These are phyloP conservation scores for Ajuga chamaepitys DNA, from an alignment of 257 asterid genomes.

Conservation along the genomic window DNA sequence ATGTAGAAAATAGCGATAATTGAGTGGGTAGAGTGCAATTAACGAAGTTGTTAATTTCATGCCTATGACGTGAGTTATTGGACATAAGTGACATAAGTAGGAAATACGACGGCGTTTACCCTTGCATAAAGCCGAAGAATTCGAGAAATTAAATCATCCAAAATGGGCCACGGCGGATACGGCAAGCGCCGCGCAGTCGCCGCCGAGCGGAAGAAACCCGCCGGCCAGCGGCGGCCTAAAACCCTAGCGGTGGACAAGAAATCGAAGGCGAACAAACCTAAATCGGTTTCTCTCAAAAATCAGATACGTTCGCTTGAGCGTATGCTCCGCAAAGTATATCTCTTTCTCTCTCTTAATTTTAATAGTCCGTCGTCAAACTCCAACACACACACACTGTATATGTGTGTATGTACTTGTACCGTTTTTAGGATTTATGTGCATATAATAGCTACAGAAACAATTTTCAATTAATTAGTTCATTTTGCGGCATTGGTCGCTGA, in stretches of 20 bases:
- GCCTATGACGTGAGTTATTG: too few species aligned
- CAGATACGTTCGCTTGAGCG: conserved; percentile 88
- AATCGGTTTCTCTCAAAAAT: conserved; percentile 68
- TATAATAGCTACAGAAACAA: background rate
- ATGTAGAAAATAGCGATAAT: too few species aligned
- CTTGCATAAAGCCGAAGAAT: background rate
- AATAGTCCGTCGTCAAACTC: background rate
- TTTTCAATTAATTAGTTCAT: background rate
- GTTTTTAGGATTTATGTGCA: background rate
- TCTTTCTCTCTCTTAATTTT: background rate
- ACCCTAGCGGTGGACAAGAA: conserved; percentile 56
- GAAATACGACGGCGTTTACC: background rate
- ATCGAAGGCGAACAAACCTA: conserved; percentile 50
- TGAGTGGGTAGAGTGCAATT: too few species aligned
- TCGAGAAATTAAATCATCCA: background rate
- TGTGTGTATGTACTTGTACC: background rate
- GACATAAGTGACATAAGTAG: background rate
- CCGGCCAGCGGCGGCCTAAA: conserved; percentile 44
- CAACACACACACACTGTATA: background rate
- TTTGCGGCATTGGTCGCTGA: background rate
- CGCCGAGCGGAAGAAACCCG: conserved; percentile 38
- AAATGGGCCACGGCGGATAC: conserved; percentile 84
- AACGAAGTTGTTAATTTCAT: too few species aligned
- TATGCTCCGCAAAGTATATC: conserved; percentile 79
- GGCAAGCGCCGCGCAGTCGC: conserved; percentile 48